Conservation (phyloP, 1,284 basidiomycete genomes). For the Pseudozyma sp. region DNA sequence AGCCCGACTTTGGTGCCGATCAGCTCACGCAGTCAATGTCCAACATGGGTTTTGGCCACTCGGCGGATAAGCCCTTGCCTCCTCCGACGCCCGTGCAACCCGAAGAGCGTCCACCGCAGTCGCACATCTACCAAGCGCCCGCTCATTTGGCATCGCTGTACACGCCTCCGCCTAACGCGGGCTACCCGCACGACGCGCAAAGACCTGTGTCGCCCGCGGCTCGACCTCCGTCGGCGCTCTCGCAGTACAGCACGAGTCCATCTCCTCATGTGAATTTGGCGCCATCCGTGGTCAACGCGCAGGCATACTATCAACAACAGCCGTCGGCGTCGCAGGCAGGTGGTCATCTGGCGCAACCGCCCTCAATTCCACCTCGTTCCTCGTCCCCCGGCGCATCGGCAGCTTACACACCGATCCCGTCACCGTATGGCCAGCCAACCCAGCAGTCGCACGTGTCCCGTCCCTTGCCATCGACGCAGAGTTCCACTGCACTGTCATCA, state of each 20-base stretch:
- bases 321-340: conserved; percentile 13
- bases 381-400: conserved; percentile 26
- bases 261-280: conserved; percentile 17
- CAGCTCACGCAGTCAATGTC: conserved; percentile 44
- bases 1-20: conserved; percentile 39
- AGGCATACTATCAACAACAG: conserved; percentile 42
- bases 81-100: conserved; percentile 20
- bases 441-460: conserved; percentile 23
- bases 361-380: conserved; percentile 24
- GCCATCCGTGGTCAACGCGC: conserved; percentile 48
- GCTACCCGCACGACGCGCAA: conserved; percentile 12
- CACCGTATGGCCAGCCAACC: conserved; percentile 29
- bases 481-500: conserved; percentile 15
- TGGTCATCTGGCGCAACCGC: conserved; percentile 23
- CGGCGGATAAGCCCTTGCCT: conserved; percentile 27
- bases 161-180: conserved; percentile 22
- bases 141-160: conserved; percentile 46
- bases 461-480: conserved; percentile 43
- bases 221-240: conserved; percentile 30
- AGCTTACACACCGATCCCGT: conserved; percentile 33
- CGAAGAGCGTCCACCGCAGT: conserved; percentile 36
- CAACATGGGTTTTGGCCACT: conserved; percentile 37
- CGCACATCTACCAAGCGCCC: conserved; percentile 48
- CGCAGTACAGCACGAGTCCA: conserved; percentile 35
- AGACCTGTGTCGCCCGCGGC: conserved; percentile 42